Evolutionary conservation across 768 basidiomycete species (phyloP).

Genomic region (Naganishia kalamii): DNA sequence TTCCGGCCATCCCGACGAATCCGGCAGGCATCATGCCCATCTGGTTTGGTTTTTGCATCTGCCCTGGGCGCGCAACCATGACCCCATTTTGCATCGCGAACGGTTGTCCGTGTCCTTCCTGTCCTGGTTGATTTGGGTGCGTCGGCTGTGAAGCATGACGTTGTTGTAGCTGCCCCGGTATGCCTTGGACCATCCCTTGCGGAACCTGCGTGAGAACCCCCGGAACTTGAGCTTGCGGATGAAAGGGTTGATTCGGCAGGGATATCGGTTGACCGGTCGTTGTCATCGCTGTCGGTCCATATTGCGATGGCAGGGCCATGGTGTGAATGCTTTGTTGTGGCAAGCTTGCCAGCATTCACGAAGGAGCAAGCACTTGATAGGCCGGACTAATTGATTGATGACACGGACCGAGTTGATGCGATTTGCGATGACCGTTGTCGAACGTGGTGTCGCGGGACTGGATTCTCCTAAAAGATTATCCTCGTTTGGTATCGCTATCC

Average conservation of each 20-base stretch:
- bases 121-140: not conserved
- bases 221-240: not conserved
- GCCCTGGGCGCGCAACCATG: not conserved
- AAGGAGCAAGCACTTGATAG: not conserved
- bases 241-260: not conserved
- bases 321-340: not conserved
- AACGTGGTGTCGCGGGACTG: not conserved
- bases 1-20: not conserved
- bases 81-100: not conserved
- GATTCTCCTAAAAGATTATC: not conserved
- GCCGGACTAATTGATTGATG: not conserved
- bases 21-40: not conserved
- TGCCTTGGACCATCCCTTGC: not conserved
- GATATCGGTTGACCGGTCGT: not conserved
- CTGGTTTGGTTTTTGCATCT: not conserved
- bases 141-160: not conserved
- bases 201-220: not conserved
- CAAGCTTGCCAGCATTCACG: slow-evolving; percentile 10
- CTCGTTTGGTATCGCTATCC: not conserved
- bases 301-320: not conserved
- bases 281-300: not conserved
- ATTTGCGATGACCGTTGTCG: not conserved
- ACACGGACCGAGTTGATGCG: not conserved
- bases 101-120: not conserved
- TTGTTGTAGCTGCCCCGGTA: not conserved